A percentile compares a stretch with the other conserved stretches of the same genome.
Evolutionary conservation across 1,284 basidiomycete species (phyloP).

Genomic region (Trametes pubescens): DNA sequence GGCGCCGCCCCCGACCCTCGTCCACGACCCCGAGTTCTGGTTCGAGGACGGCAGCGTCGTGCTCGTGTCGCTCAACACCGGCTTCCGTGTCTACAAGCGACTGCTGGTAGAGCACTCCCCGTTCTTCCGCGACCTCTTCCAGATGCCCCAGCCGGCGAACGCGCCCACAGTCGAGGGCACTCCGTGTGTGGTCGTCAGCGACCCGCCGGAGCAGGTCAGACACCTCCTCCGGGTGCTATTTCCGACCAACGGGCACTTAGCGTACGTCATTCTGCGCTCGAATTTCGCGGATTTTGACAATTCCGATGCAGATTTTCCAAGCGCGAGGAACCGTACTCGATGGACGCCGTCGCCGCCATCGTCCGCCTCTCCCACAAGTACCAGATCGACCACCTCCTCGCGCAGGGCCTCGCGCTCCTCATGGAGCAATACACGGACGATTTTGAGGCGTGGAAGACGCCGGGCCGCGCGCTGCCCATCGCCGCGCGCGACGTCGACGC

Average conservation of each 20-base stretch:
- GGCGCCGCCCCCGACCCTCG: slow-evolving; percentile 32
- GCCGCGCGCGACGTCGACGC: slow-evolving; percentile 14
- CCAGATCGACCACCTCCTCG: slow-evolving; percentile 22
- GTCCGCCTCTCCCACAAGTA: slow-evolving; percentile 30
- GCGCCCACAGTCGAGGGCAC: slow-evolving; percentile 14
- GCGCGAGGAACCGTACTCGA: not conserved
- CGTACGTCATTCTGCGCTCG: slow-evolving; percentile 4
- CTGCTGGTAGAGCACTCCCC: slow-evolving; percentile 26
- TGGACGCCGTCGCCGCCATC: slow-evolving; percentile 8
- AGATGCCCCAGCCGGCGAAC: slow-evolving; percentile 24
- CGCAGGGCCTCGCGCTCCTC: slow-evolving; percentile 21
- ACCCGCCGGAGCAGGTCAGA: slow-evolving; percentile 11
- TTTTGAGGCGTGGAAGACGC: slow-evolving; percentile 18
- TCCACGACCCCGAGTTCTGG: slow-evolving; percentile 34
- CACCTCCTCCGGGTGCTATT: slow-evolving; percentile 18
- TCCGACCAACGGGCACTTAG: slow-evolving; percentile 18
- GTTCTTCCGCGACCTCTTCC: slow-evolving; percentile 36
- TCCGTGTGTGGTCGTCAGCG: slow-evolving; percentile 13
- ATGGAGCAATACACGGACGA: slow-evolving; percentile 21
- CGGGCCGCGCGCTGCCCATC: slow-evolving; percentile 6
- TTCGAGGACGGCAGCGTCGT: slow-evolving; percentile 34
- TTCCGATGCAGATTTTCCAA: not conserved
- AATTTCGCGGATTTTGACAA: not conserved
- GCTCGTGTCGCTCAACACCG: slow-evolving; percentile 21
- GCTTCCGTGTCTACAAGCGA: slow-evolving; percentile 33